Conservation (phyloP, 2,329 filamentous ascomycete genomes). For the Fusarium ambrosium region DNA sequence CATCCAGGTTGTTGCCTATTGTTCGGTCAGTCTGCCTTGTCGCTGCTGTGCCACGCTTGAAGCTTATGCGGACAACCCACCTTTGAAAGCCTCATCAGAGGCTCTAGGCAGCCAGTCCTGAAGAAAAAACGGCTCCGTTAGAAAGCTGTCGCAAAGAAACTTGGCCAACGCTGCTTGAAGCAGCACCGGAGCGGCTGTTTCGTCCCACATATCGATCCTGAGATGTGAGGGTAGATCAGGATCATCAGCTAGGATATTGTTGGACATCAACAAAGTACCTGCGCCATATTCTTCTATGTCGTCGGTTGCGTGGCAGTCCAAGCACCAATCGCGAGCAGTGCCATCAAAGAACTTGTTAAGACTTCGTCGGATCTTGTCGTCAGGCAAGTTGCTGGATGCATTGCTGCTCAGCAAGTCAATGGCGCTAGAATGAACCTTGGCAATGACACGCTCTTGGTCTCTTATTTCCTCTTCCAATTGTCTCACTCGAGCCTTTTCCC, state of each 20-base stretch:
- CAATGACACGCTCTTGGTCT: not conserved
- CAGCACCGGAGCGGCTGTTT: not conserved
- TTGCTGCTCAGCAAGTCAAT: not conserved
- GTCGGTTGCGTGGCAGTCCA: not conserved
- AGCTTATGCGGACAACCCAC: not conserved
- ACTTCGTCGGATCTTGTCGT: not conserved
- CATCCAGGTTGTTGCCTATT: not conserved
- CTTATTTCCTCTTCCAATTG: not conserved
- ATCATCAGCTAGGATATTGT: not conserved
- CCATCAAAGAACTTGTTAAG: not conserved
- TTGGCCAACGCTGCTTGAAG: not conserved
- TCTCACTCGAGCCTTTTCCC: not conserved
- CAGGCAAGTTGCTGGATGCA: not conserved
- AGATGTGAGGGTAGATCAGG: not conserved
- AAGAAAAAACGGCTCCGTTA: not conserved
- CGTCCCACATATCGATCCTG: not conserved
- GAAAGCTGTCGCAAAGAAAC: not conserved
- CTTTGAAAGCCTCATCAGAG: not conserved
- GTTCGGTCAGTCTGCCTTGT: not conserved
- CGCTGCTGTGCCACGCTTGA: not conserved
- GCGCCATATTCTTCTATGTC: not conserved
- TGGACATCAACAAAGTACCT: not conserved
- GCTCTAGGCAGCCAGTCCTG: not conserved
- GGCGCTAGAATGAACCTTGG: not conserved
- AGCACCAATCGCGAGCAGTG: not conserved